Conservation (phyloP, 305 asterid genomes). For the Fraxinus xanthoxyloides region DNA sequence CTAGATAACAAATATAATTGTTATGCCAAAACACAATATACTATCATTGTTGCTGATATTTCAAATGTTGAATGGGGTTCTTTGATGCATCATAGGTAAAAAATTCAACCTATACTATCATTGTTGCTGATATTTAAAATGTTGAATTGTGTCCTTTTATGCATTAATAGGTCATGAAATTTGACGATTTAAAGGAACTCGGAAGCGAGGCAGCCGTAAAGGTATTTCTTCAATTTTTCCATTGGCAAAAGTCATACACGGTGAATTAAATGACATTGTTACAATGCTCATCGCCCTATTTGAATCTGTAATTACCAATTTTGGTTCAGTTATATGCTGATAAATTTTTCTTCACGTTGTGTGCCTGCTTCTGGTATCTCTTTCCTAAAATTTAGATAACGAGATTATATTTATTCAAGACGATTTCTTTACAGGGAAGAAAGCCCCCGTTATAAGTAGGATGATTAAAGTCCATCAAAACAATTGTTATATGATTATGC, state of each 20-base stretch:
- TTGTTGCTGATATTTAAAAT: not conserved
- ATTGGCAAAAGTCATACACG: not conserved
- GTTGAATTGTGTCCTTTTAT: conserved; percentile 1
- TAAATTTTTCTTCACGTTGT: not conserved
- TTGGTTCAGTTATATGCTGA: no score
- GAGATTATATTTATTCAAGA: not conserved
- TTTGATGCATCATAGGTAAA: conserved; percentile 51
- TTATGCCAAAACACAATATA: not conserved
- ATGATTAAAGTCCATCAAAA: not conserved
- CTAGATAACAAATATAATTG: not conserved
- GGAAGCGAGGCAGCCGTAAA: conserved; percentile 89
- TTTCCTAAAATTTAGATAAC: not conserved
- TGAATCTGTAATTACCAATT: not conserved
- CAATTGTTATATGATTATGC: not conserved
- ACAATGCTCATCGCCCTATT: not conserved
- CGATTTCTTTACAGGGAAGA: not conserved
- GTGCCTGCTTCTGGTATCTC: not conserved
- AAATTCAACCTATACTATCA: not conserved
- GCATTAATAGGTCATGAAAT: conserved; percentile 82
- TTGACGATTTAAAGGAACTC: conserved; percentile 86
- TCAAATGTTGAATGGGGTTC: not conserved
- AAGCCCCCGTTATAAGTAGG: not conserved
- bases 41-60: not conserved
- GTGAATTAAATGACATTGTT: not conserved
- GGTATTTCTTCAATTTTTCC: conserved; percentile 39